Evolutionary conservation across 108 stramenopile genomes (phyloP), one percentile per base, ranked within the genome.

Genomic region (Skeletonema costatum): DNA sequence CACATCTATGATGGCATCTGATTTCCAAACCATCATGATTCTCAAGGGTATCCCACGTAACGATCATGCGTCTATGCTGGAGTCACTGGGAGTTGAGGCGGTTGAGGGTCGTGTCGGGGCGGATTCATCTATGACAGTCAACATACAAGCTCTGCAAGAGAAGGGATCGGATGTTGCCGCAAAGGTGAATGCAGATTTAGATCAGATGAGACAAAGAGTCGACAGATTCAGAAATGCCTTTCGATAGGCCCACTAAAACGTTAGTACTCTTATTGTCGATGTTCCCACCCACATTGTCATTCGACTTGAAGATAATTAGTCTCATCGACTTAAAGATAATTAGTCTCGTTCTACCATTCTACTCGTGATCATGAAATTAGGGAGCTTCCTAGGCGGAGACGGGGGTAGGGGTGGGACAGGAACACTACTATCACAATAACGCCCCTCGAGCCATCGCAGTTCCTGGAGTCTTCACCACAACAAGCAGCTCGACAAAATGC

Each of bases 31-130:
- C 9, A 91, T 98, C 35, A 96, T 97, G 92, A 87, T 80, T 32
- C 85, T 98, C 41, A 97, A 98, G 84, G 98, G 97, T 60, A 90
- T 97, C 80, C 92, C 93, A 56, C 84, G 95, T 51, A 86, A 74
- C 3, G 94, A 97, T 59, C 97, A 97, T 74, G 89, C 90, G 8
- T 21, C 80, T 33, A 77, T 97, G 74, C 77, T 98, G 31, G 97
- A 97, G 71, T 85, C 86, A 60, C 87, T 97, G 59, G 98, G 98
- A 13, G 60, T 92, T 48, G 95, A 96, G 48, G 87, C 87, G 35
- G 81, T 87, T 78, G 77, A 83, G 33, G 77, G 70, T 65, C 83
- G 89, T 60, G 92, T 63, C 29, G 88, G 87, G 21, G 71, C 80
- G 25, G 89, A 88, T 41, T 88, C 89, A 16, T 88, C 90, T 44